Evolutionary conservation across 768 basidiomycete species (phyloP).

Genomic region (Suillus decipiens): DNA sequence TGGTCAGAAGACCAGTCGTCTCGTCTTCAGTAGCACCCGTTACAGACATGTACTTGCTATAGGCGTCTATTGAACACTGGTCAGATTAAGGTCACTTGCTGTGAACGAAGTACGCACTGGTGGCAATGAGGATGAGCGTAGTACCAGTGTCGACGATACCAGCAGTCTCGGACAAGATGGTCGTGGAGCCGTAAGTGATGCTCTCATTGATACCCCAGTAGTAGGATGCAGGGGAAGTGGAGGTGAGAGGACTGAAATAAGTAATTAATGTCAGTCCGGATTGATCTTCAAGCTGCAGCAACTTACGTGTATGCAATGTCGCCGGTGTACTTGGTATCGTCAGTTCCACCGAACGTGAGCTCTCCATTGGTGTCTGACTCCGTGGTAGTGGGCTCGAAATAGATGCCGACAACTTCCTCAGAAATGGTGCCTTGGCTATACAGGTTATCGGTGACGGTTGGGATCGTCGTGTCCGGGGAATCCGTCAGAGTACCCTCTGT

Average conservation of each 20-base stretch:
- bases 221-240: neutral
- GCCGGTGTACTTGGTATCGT: neutral
- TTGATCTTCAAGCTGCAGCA: neutral
- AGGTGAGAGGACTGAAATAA: neutral
- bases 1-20: neutral
- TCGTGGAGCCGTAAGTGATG: neutral
- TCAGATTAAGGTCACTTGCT: neutral
- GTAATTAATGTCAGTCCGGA: neutral
- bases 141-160: neutral
- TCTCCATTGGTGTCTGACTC: neutral
- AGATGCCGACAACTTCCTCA: slow-evolving; percentile 48
- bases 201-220: neutral
- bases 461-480: neutral
- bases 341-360: slow-evolving; percentile 1
- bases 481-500: neutral
- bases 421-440: slow-evolving; percentile 42
- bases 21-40: neutral
- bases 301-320: neutral
- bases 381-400: slow-evolving; percentile 46
- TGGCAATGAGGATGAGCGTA: neutral
- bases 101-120: neutral
- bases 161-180: neutral
- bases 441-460: slow-evolving; percentile 60
- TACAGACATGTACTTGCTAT: neutral
- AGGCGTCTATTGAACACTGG: neutral